Percentiles rank a stretch among this genome's conserved stretches.
Evolutionary conservation across 768 basidiomycete genomes (phyloP).

Genomic region (Tulasnella sp.): DNA sequence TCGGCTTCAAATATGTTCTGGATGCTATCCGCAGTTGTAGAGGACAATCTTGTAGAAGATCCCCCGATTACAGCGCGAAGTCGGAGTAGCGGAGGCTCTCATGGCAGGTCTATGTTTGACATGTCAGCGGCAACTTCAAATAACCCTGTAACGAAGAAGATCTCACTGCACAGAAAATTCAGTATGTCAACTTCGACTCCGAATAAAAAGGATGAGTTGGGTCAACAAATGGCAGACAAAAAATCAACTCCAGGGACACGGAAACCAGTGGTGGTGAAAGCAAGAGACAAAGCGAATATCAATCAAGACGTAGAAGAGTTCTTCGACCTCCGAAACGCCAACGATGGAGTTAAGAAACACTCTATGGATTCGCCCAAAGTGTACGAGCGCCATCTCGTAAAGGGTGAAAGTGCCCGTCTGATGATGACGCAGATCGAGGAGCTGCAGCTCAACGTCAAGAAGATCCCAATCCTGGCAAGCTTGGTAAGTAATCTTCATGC

Average conservation of each 20-base stretch:
- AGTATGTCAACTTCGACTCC: conserved; percentile 44
- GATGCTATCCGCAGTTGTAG: conserved; percentile 55
- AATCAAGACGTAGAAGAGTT: conserved; percentile 75
- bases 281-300: conserved; percentile 60
- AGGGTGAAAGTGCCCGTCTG: no score
- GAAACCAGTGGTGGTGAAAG: conserved; percentile 42
- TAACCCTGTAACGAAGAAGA: conserved; percentile 46
- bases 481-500: no score
- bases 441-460: no score
- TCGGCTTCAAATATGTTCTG: conserved; percentile 82
- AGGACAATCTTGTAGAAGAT: conserved; percentile 35
- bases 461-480: no score
- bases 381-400: conserved; percentile 54
- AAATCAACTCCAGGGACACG: conserved; percentile 26
- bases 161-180: conserved; percentile 70
- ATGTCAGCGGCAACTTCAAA: conserved; percentile 35
- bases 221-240: conserved; percentile 28
- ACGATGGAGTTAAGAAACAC: conserved; percentile 80
- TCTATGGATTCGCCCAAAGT: conserved; percentile 58
- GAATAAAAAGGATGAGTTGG: conserved; percentile 39
- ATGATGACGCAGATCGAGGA: no score
- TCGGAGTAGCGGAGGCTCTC: conserved; percentile 36
- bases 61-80: conserved; percentile 28
- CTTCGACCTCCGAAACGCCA: conserved; percentile 67
- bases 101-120: conserved; percentile 41